phyloP scores from a whole-genome alignment of 495 filamentous ascomycete species.

The Talaromyces nanjingensis region DNA sequence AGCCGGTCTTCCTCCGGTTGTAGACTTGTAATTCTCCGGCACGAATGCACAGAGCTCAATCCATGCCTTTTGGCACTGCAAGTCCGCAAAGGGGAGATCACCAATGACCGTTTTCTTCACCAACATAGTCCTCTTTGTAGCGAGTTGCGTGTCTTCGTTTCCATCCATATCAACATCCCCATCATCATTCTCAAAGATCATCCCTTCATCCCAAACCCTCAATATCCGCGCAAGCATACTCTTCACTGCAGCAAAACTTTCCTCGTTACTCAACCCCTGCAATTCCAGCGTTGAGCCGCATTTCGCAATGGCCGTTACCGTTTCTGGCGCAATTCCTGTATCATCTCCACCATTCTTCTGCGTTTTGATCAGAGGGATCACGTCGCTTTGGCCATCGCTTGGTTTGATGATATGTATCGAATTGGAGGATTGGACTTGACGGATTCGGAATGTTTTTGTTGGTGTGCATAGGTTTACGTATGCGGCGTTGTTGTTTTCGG shows the following conservation, averaged over 20 bases:
- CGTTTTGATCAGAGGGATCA: constrained; percentile 16
- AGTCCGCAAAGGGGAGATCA: constrained; percentile 39
- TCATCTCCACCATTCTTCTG: constrained; percentile 17
- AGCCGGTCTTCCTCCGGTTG: constrained; percentile 2
- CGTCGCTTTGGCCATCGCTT: constrained; percentile 24
- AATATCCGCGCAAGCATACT: constrained; percentile 25
- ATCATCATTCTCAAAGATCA: constrained; percentile 9
- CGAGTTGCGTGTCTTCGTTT: background rate
- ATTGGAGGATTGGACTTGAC: constrained; percentile 90
- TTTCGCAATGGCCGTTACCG: constrained; percentile 58
- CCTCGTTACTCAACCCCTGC: constrained; percentile 20
- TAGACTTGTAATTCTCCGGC: constrained; percentile 11
- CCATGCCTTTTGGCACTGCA: constrained; percentile 42
- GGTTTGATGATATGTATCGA: constrained; percentile 65
- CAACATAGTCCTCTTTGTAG: background rate
- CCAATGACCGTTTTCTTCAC: constrained; percentile 24
- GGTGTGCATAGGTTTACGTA: constrained; percentile 69
- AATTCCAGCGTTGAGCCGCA: constrained; percentile 71
- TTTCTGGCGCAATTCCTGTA: constrained; percentile 17
- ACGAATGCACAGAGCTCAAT: constrained; percentile 43
- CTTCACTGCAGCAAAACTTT: background rate
- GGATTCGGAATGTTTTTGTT: constrained; percentile 66
- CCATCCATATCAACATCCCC: constrained; percentile 13
- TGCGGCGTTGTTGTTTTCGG: constrained; percentile 36
- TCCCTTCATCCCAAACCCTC: constrained; percentile 18